Evolutionary conservation across 2,329 filamentous ascomycete species (phyloP).

Genomic region (Colletotrichum acutatum): DNA sequence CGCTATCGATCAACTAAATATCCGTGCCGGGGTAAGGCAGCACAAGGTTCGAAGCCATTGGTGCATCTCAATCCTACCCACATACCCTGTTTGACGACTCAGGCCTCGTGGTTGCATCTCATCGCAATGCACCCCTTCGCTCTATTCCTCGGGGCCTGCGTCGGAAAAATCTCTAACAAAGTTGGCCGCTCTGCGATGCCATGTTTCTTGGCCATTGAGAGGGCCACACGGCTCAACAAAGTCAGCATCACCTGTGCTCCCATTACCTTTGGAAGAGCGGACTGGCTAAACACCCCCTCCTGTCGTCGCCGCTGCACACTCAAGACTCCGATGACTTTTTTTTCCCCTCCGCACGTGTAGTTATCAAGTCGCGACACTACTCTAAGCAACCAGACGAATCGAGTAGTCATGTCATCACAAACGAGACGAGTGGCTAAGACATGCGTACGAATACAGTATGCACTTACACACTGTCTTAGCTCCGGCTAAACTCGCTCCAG

Average conservation of each 20-base stretch:
- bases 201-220: neutral
- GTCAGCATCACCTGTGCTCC: neutral
- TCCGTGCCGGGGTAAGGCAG: neutral
- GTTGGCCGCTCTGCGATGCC: neutral
- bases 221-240: neutral
- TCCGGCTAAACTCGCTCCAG: neutral
- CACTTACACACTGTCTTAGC: neutral
- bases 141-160: neutral
- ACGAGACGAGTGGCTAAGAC: slow-evolving; percentile 25
- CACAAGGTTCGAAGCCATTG: neutral
- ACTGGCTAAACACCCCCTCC: neutral
- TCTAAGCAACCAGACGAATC: neutral
- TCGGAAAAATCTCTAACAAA: neutral
- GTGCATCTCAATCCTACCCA: neutral
- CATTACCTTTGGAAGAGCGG: neutral
- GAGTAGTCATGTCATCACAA: neutral
- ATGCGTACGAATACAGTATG: slow-evolving; percentile 17
- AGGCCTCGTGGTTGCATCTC: neutral
- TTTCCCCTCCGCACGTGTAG: neutral
- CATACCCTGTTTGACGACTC: neutral
- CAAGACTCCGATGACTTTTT: neutral
- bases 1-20: neutral
- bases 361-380: neutral
- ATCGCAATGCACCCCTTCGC: neutral
- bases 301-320: neutral